Evolutionary conservation across 495 filamentous ascomycete genomes (phyloP).

Genomic region (Lichenothelia convexa): DNA sequence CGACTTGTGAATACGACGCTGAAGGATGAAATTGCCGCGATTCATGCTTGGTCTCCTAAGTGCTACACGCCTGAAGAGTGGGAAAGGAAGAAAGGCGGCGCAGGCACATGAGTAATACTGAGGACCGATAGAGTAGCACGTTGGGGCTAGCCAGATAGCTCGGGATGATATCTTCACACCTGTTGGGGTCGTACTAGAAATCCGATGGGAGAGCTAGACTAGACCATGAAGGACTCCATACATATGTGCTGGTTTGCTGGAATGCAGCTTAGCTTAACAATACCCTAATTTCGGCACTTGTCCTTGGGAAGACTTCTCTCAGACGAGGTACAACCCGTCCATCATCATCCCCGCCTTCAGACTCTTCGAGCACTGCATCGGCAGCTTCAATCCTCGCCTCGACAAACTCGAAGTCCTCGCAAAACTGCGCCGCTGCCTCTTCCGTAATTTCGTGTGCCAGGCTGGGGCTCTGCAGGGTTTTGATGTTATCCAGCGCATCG

Average conservation of each 20-base stretch:
- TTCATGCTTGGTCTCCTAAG: slow-evolving; percentile 97
- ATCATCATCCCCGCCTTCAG: slow-evolving; percentile 20
- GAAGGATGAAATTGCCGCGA: slow-evolving; percentile 82
- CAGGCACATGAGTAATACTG: no score
- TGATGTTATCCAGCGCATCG: slow-evolving; percentile 70
- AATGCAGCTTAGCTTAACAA: slow-evolving; percentile 33
- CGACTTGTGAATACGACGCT: slow-evolving; percentile 73
- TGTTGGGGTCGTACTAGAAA: no score
- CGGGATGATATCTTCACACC: no score
- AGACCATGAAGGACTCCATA: no score
- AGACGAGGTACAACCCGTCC: slow-evolving; percentile 30
- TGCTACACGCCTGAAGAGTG: slow-evolving; percentile 93
- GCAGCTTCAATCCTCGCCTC: slow-evolving; percentile 48
- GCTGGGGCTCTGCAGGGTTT: slow-evolving; percentile 46
- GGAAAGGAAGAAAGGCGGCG: slow-evolving; percentile 43
- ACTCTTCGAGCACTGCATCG: slow-evolving; percentile 37
- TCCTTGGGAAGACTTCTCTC: slow-evolving; percentile 59
- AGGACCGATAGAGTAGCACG: no score
- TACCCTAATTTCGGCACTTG: slow-evolving; percentile 69
- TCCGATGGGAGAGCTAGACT: no score
- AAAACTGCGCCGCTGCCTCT: slow-evolving; percentile 71
- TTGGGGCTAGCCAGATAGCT: no score
- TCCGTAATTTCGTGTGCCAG: slow-evolving; percentile 61
- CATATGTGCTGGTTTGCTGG: not conserved
- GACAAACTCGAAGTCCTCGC: slow-evolving; percentile 75